Base-by-base conservation (phyloP, 2,329 filamentous ascomycete genomes). In the Phoma sp. region DNA sequence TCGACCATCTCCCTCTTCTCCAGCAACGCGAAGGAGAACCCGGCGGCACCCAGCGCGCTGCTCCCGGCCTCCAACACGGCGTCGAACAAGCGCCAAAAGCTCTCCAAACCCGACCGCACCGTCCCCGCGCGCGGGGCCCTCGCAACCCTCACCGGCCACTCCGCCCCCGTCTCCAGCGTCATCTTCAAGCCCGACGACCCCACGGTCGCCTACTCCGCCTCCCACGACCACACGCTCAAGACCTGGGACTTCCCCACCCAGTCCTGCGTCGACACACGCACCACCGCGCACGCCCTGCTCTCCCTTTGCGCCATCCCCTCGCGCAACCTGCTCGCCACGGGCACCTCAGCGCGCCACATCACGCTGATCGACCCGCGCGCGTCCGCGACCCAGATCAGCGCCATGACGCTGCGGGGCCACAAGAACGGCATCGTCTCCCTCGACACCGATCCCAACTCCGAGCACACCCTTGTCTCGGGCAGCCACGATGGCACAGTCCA, bases 401-500 rank as follows among this genome's bases (percentile, higher is more conserved):
- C 91, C 36, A 90, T 97, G 86, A 96, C 91, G n/a, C 84, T 97
- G 18, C 85, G 91, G 30, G 93, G 93, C 0, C 93, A 98, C 78
- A 86, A 86, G 55, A 96, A 96, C 78, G 82, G 81, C 6, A 83
- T 89, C 9, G 83, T 86, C 2, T 77, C 78, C n/a, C 76, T 89
- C 35, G 80, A 82, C 10, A 77, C 78, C 9, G 83, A 86, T 63
- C 85, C 85, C 0, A 83, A 85, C 36, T 93, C 88, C 68, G 86
- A 88, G 58, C 91, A 93, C 77, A 86, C 89, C n/a, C 82, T 99
- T 7, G 90, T 93, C 0, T 95, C 89, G 29, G 93, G 86, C n/a
- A 90, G 89, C 40, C 90, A 96, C 75, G 95, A 99, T 74, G 92
- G 93, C 30, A 96, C 91, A 1, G 95, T 91, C 68, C 85, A 92